Conservation (phyloP, 2,329 filamentous ascomycete genomes). For the Cladosporium colombiae region DNA sequence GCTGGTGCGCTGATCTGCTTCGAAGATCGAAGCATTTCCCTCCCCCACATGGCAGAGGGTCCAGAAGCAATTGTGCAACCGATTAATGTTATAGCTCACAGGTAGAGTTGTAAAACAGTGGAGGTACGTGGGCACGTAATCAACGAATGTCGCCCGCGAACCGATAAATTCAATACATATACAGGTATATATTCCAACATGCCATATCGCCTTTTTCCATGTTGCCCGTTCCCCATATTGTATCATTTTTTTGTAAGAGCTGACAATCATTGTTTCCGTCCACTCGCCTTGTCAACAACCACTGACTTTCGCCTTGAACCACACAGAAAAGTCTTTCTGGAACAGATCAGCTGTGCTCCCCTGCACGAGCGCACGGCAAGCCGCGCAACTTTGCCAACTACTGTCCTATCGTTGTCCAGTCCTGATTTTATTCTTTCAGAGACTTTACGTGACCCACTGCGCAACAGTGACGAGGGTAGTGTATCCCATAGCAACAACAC, state of each 20-base stretch:
- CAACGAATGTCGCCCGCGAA: not conserved
- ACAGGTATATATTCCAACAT: not conserved
- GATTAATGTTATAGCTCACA: not conserved
- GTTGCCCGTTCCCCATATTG: not conserved
- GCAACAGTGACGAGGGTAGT: constrained; percentile 61
- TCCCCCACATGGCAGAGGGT: not conserved
- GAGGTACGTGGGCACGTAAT: not conserved
- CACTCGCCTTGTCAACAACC: not conserved
- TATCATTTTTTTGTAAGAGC: not conserved
- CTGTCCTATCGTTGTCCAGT: not conserved
- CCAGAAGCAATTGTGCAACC: not conserved
- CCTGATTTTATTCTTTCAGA: too few species aligned
- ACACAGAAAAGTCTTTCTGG: not conserved
- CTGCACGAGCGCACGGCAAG: not conserved
- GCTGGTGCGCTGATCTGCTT: not conserved
- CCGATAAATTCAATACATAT: not conserved
- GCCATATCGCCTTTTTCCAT: not conserved
- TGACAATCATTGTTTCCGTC: not conserved
- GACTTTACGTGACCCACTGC: constrained; percentile 32
- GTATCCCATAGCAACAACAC: constrained; percentile 68
- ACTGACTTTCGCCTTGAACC: not conserved
- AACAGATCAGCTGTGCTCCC: not conserved
- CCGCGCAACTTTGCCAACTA: too few species aligned
- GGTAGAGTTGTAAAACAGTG: not conserved
- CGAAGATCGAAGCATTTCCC: not conserved